Evolutionary conservation across 2,329 filamentous ascomycete species (phyloP).

Genomic region (Phoma sp.): DNA sequence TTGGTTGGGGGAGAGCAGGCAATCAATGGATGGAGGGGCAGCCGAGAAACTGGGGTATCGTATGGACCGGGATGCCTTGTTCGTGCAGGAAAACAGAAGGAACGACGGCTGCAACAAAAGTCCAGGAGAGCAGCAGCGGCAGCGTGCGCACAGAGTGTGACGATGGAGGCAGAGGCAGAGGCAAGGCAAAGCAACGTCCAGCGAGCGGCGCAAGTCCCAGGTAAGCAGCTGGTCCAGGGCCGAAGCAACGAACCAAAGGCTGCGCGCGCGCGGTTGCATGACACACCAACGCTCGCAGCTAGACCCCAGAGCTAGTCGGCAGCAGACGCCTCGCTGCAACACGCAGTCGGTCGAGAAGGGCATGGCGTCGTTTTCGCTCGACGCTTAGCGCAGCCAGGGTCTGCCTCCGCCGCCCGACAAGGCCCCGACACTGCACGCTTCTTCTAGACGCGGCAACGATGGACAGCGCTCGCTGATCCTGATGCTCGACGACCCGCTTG

Average conservation of each 20-base stretch:
- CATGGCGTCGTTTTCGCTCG: conserved; percentile 19
- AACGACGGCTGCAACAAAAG: not conserved
- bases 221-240: conserved; percentile 25
- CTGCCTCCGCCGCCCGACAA: conserved; percentile 21
- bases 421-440: conserved; percentile 18
- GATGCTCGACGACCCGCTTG: conserved; percentile 20
- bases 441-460: conserved; percentile 24
- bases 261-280: conserved; percentile 34
- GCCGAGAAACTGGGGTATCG: conserved; percentile 21
- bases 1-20: conserved; percentile 26
- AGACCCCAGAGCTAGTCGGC: conserved; percentile 23
- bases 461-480: conserved; percentile 19
- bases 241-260: conserved; percentile 35
- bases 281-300: conserved; percentile 36
- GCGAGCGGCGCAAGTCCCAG: conserved; percentile 20
- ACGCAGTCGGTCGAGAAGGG: conserved; percentile 30
- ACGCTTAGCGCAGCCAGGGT: conserved; percentile 28
- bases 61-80: conserved; percentile 6
- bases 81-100: not conserved
- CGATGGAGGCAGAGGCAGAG: conserved; percentile 11
- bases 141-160: conserved; percentile 10
- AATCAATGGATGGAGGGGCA: conserved; percentile 20
- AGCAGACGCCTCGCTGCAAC: conserved; percentile 25
- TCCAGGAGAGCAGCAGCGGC: conserved; percentile 2
- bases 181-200: conserved; percentile 10